Conservation (phyloP, 352 stramenopile genomes). For the Phytophthora sansomeana region DNA sequence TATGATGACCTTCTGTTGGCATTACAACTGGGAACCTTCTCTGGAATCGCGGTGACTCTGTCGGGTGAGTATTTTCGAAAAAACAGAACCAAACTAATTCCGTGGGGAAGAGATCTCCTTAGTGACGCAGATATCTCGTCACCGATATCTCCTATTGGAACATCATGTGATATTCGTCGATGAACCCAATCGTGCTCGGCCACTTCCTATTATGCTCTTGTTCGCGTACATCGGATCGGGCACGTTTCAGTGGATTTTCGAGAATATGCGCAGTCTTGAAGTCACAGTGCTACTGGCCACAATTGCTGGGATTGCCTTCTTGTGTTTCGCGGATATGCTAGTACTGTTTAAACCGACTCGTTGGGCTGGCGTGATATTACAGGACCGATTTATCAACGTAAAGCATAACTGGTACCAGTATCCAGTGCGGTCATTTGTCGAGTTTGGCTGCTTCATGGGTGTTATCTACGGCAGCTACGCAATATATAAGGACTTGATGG, state of each 20-base stretch:
- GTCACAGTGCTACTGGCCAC: constrained; percentile 81
- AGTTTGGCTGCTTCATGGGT: constrained; percentile 85
- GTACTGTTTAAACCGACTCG: constrained; percentile 65
- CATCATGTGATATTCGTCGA: constrained; percentile 9
- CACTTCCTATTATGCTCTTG: constrained; percentile 70
- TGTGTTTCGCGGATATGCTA: constrained; percentile 80
- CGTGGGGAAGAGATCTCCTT: constrained; percentile 45
- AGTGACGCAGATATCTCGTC: constrained; percentile 25
- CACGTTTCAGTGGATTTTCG: constrained; percentile 91
- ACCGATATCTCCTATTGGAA: constrained; percentile 36
- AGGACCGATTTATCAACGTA: constrained; percentile 83
- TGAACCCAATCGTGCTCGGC: constrained; percentile 30
- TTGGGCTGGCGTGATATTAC: constrained; percentile 83
- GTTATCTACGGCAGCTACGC: constrained; percentile 90
- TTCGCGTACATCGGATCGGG: constrained; percentile 88
- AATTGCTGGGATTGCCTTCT: constrained; percentile 82
- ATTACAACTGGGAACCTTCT: constrained; percentile 85
- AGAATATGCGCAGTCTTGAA: constrained; percentile 87
- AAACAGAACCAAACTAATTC: constrained; percentile 65
- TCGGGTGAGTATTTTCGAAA: constrained; percentile 81
- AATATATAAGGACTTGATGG: constrained; percentile 83
- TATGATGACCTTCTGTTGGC: constrained; percentile 84
- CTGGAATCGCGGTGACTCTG: constrained; percentile 80
- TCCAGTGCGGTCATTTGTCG: constrained; percentile 85
- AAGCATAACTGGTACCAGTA: constrained; percentile 79